Evolutionary conservation across 2,329 filamentous ascomycete species (phyloP).

Genomic region (Phyllachora maydis): DNA sequence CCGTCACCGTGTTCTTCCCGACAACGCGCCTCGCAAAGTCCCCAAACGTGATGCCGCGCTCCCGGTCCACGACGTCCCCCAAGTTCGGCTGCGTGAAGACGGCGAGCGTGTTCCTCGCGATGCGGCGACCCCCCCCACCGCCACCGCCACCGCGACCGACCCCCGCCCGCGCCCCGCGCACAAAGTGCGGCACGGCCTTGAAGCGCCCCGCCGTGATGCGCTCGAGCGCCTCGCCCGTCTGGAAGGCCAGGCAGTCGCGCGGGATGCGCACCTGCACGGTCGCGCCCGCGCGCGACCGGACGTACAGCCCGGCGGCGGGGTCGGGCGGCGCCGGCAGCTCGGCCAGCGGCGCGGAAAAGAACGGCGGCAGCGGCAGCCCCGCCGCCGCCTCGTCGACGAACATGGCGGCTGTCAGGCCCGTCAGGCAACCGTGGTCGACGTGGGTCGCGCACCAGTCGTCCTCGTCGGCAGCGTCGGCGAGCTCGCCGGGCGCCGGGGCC

Average conservation of each 20-base stretch:
- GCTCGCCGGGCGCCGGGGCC: constrained; percentile 8
- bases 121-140: constrained; percentile 9
- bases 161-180: constrained; percentile 48
- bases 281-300: constrained; percentile 62
- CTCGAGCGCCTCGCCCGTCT: constrained; percentile 84
- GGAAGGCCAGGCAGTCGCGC: constrained; percentile 79
- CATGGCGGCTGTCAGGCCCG: constrained; percentile 87
- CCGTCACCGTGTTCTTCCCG: constrained; percentile 37
- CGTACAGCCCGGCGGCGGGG: constrained; percentile 75
- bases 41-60: constrained; percentile 49
- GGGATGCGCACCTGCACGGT: constrained; percentile 88
- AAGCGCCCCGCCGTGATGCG: constrained; percentile 81
- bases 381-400: constrained; percentile 58
- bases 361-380: not conserved
- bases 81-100: constrained; percentile 96
- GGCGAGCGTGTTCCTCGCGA: constrained; percentile 75
- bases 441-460: constrained; percentile 93
- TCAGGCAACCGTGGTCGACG: constrained; percentile 83
- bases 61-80: constrained; percentile 53
- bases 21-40: constrained; percentile 48
- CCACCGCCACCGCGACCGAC: constrained; percentile 15
- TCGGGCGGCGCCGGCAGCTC: constrained; percentile 67
- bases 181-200: constrained; percentile 90
- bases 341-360: constrained; percentile 34
- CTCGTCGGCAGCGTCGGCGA: constrained; percentile 18